phyloP scores from a whole-genome alignment of 129 eudicot genomes.

The Calendula officinalis region DNA sequence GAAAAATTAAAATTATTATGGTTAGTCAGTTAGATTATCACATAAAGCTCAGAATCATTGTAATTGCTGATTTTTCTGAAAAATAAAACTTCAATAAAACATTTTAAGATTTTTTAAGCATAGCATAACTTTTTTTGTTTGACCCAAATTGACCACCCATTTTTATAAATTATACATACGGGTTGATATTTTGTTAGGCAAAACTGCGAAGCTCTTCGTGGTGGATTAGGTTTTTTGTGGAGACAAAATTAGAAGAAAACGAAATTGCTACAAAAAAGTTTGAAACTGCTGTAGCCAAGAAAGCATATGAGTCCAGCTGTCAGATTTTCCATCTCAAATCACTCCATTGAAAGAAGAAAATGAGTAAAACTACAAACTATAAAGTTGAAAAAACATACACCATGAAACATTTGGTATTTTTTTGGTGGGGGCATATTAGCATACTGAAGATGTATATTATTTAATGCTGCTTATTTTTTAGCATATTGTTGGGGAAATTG shows the following conservation, averaged over 20 bases:
- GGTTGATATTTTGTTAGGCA: conserved; percentile 44
- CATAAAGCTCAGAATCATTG: too few relatives aligned
- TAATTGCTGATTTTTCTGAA: too few relatives aligned
- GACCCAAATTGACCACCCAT: too few relatives aligned
- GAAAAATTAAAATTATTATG: too few relatives aligned
- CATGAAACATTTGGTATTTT: conserved; percentile 19
- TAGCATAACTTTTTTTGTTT: too few relatives aligned
- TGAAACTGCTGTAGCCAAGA: conserved; percentile 65
- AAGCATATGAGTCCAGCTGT: conserved; percentile 56
- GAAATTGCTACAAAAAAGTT: conserved; percentile 71
- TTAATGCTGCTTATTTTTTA: neutral
- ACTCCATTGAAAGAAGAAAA: conserved; percentile 32
- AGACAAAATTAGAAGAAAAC: conserved; percentile 70
- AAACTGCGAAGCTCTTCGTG: conserved; percentile 77
- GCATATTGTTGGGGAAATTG: conserved; percentile 23
- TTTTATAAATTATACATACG: too few relatives aligned
- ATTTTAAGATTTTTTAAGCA: too few relatives aligned
- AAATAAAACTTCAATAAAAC: too few relatives aligned
- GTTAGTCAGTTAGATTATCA: too few relatives aligned
- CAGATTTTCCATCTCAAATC: conserved; percentile 83
- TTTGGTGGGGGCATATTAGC: conserved; percentile 23
- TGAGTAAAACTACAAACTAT: conserved; percentile 5
- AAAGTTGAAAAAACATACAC: conserved; percentile 3
- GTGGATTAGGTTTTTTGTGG: conserved; percentile 70
- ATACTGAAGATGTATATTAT: conserved; percentile 38